These are phyloP conservation scores for Dryas integrifolia DNA, from an alignment of 331 rosid species.

Conservation along the genomic window DNA sequence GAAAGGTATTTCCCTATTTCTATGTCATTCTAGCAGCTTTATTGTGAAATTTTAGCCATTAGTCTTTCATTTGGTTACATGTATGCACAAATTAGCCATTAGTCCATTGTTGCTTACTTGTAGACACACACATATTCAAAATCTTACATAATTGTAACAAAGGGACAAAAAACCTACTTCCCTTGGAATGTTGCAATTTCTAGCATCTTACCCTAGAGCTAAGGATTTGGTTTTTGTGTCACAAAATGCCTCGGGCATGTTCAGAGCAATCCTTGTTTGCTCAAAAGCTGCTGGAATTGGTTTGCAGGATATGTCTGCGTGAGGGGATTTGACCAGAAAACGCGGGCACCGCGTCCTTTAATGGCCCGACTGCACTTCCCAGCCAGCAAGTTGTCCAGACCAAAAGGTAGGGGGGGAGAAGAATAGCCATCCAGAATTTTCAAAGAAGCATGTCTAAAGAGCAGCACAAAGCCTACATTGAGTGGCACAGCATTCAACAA, in stretches of 20 bases:
- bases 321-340: conserved; percentile 72
- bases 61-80: not conserved
- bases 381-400: conserved; percentile 65
- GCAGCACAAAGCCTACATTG: not conserved
- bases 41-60: not conserved
- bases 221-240: not conserved
- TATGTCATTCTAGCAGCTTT: conserved; percentile 15
- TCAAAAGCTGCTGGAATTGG: conserved; percentile 14
- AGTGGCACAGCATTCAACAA: conserved; percentile 26
- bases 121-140: not conserved
- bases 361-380: conserved; percentile 88
- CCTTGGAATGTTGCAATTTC: not conserved
- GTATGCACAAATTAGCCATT: not conserved
- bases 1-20: conserved; percentile 61
- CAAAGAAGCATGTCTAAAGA: conserved; percentile 14
- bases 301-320: conserved; percentile 89
- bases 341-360: conserved; percentile 86
- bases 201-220: not conserved
- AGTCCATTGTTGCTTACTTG: not conserved
- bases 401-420: conserved; percentile 40
- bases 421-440: conserved; percentile 18
- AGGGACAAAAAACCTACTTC: not conserved
- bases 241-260: not conserved
- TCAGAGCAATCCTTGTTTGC: conserved; percentile 9
- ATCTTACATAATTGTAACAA: not conserved